A percentile compares a stretch with the other conserved stretches of the same genome.
phyloP scores from a whole-genome alignment of 2,329 filamentous ascomycete species.

The Coniosporium tulheliwenetii region DNA sequence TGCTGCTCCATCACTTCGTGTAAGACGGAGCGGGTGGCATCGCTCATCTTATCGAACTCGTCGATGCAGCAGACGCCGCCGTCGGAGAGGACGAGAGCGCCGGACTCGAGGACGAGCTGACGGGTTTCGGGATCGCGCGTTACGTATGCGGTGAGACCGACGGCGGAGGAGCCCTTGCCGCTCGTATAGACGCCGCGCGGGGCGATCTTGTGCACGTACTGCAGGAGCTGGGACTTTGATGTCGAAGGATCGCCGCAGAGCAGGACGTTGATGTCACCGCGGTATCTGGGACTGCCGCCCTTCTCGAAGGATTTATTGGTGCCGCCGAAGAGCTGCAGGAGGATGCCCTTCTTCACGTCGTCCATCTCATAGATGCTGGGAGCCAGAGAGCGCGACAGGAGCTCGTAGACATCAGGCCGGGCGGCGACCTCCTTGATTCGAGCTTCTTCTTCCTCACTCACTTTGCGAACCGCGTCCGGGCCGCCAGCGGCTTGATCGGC shows the following conservation, averaged over 20 bases:
- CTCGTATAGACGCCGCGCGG: slow-evolving; percentile 71
- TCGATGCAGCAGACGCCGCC: slow-evolving; percentile 67
- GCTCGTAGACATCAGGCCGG: slow-evolving; percentile 79
- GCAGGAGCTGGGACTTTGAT: slow-evolving; percentile 83
- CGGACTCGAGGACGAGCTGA: slow-evolving; percentile 59
- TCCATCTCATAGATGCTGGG: slow-evolving; percentile 97
- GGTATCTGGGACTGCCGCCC: slow-evolving; percentile 85
- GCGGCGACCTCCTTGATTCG: slow-evolving; percentile 71
- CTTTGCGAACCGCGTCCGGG: slow-evolving; percentile 69
- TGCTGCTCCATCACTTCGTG: slow-evolving; percentile 76
- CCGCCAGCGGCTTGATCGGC: slow-evolving; percentile 56
- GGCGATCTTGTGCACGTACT: slow-evolving; percentile 95
- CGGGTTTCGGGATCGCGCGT: slow-evolving; percentile 60
- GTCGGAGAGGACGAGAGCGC: slow-evolving; percentile 57
- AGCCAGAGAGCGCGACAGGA: slow-evolving; percentile 77
- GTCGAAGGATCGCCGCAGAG: slow-evolving; percentile 96
- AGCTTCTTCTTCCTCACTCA: slow-evolving; percentile 72
- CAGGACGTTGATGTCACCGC: slow-evolving; percentile 93
- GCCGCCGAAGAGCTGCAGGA: slow-evolving; percentile 90
- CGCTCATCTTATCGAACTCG: slow-evolving; percentile 69
- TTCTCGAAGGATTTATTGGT: slow-evolving; percentile 98
- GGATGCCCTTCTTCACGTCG: slow-evolving; percentile 95
- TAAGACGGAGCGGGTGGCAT: slow-evolving; percentile 55
- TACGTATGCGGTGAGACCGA: slow-evolving; percentile 64
- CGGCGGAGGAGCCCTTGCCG: slow-evolving; percentile 60